A percentile compares a stretch with the other conserved stretches of the same genome.
Conservation (phyloP, 2,329 filamentous ascomycete genomes). For the Pseudonectria buxi region DNA sequence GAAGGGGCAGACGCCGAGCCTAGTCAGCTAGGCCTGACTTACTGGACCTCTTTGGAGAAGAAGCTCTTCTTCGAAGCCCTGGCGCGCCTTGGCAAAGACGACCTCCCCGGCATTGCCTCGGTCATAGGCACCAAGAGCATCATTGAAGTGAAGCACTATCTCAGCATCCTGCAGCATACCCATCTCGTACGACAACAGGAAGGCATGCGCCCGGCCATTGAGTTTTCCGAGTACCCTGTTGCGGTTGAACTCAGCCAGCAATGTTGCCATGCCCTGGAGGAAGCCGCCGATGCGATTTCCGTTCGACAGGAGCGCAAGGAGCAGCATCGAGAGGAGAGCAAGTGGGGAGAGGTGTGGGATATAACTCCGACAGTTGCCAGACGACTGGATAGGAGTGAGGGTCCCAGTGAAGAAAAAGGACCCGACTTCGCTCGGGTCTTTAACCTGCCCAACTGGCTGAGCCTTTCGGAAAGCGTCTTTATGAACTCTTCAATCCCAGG, state of each 20-base stretch:
- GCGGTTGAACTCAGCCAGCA: slow-evolving; percentile 64
- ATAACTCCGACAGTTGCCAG: slow-evolving; percentile 41
- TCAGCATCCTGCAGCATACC: slow-evolving; percentile 53
- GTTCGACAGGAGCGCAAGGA: slow-evolving; percentile 59
- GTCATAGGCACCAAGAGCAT: slow-evolving; percentile 65
- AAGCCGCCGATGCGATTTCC: slow-evolving; percentile 59
- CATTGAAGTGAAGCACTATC: slow-evolving; percentile 65
- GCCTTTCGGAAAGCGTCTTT: slow-evolving; percentile 59
- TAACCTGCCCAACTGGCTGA: slow-evolving; percentile 52
- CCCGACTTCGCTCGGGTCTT: slow-evolving; percentile 52
- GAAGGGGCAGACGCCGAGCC: slow-evolving; percentile 27
- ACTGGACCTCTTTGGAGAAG: slow-evolving; percentile 70
- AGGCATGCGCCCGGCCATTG: slow-evolving; percentile 27
- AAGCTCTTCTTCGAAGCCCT: slow-evolving; percentile 60
- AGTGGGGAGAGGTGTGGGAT: slow-evolving; percentile 61
- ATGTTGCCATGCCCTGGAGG: slow-evolving; percentile 60
- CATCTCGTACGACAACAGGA: slow-evolving; percentile 33
- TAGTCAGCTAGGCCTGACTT: slow-evolving; percentile 59
- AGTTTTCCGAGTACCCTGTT: slow-evolving; percentile 56
- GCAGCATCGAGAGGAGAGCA: slow-evolving; percentile 48
- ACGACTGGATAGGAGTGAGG: slow-evolving; percentile 19
- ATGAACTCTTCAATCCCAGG: slow-evolving; percentile 63
- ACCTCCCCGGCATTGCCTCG: slow-evolving; percentile 55
- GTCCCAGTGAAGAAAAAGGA: slow-evolving; percentile 14
- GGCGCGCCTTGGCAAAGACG: slow-evolving; percentile 54